Percentiles rank a stretch among this genome's conserved stretches.
phyloP scores from a whole-genome alignment of 441 rosid genomes.

The Macaranga tanarius region DNA sequence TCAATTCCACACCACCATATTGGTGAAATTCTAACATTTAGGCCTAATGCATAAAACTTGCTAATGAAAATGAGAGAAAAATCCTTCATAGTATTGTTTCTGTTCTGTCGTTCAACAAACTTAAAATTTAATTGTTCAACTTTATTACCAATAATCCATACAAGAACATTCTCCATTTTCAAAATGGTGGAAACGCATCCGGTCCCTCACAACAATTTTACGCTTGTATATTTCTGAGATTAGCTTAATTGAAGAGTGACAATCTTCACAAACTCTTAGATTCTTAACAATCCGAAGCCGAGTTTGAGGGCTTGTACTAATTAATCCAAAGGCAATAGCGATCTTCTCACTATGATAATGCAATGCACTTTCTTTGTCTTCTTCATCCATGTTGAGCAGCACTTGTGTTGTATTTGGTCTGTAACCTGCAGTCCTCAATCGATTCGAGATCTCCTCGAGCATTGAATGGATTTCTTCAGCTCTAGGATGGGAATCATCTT shows the following conservation, averaged over 20 bases:
- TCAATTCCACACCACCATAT: no score
- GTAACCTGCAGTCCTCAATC: slow-evolving; percentile 42
- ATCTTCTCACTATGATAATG: slow-evolving; percentile 66
- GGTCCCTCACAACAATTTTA: slow-evolving; percentile 22
- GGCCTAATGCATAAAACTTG: no score
- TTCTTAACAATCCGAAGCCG: slow-evolving; percentile 29
- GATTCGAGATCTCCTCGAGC: slow-evolving; percentile 45
- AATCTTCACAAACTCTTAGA: slow-evolving; percentile 28
- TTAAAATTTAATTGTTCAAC: background rate
- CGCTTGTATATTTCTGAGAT: slow-evolving; percentile 20
- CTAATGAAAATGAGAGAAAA: no score
- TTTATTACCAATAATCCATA: slow-evolving; percentile 28
- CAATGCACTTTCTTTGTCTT: slow-evolving; percentile 44
- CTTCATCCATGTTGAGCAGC: slow-evolving; percentile 49
- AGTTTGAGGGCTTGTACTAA: slow-evolving; percentile 44
- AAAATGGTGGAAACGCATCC: slow-evolving; percentile 27
- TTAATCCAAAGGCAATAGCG: slow-evolving; percentile 55
- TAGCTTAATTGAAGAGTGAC: slow-evolving; percentile 29
- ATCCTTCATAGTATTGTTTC: no score
- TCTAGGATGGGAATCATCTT: slow-evolving; percentile 56
- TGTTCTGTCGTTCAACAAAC: background rate
- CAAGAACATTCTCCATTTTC: slow-evolving; percentile 27
- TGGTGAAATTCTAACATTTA: no score
- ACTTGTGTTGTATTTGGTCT: slow-evolving; percentile 55
- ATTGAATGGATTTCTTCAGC: slow-evolving; percentile 43